Evolutionary conservation across 169 alveolate species (phyloP), one percentile per base, ranked within the genome.

Genomic region (Cryptosporidium ryanae): DNA sequence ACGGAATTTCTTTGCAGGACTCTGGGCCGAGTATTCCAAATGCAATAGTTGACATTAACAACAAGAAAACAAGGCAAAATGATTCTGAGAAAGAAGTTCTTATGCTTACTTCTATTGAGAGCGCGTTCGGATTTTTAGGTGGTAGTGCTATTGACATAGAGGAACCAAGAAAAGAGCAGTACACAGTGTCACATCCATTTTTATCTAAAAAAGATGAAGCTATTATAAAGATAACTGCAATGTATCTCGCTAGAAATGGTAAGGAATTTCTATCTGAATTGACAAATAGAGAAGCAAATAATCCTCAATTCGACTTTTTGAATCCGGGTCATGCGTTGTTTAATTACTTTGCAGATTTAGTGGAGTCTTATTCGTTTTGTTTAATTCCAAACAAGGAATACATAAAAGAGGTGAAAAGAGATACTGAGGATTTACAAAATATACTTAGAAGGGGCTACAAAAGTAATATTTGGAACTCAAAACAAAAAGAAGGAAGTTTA

Each of bases 231-330:
- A 90, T 96, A 64, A 95, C 99, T 34, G 99, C 99, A 29, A 95
- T 94, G 91, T 98, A 96, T 87, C 98, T 96, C 2, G 98, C 99
- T 21, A 95, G 98, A 90, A 97, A 98, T 83, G 99, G 99, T n/a
- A 96, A 96, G 83, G 92, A 94, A 71, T 98, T 97, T 92, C 94
- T 97, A 66, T 91, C 94, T 32, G 99, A 94, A 65, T 91, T 98
- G 67, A 94, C 96, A 5, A 94, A 91, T 66, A 90, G 96, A 61
- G 97, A 94, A 92, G 84, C 90, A 59, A 92, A 84, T 65, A 95
- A 95, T 82, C 95, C 95, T 52, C 97, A 98, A 90, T 98, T 96
- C 92, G 99, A 95, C 67, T 98, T 98, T 82, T 90, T 98, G 81
- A 96, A 96, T 93, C 99, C 99, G 15, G 95, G 97, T 46, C 99